Base-by-base conservation (phyloP, 805 yeast genomes). In the Monosporozyma solicola region DNA sequence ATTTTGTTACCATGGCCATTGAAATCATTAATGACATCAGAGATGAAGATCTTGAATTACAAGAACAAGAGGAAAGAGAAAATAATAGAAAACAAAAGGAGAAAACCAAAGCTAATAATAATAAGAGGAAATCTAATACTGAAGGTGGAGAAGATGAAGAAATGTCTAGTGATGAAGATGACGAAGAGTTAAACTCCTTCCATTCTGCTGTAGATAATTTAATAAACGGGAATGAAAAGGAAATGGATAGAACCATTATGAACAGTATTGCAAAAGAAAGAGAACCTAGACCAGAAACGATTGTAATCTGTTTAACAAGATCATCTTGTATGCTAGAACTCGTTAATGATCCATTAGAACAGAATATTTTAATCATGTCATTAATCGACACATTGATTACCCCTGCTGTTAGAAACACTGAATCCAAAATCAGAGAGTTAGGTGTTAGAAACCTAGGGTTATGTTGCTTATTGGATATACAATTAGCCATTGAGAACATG, bases 11-110 rank as follows among this genome's bases (percentile, higher is more conserved):
- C 39, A 84, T 89, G 81, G 77, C 86, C 20, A 80, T 85, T n/a
- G 97, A 92, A 73, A 80, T 89, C 16, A 82, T 90, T 41, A 82
- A 88, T 44, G 97, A 91, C 72, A 75, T 91, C 49, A 79, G 88
- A 64, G 97, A 90, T 66, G 76, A 82, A 8, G 78, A 75, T 32
- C 65, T 71, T 44, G 78, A 72, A 48, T 68, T 61, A 35, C 76
- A 72, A 50, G 73, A 66, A 53, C 53, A 55, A 41, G 64, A 54
- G 51, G 65, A 63, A 51, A 58, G 56, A 41, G 47, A 41, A 52
- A 49, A 50, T 49, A 49, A 54, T 51, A 35, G 49, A n/a, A 59
- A 59, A 1, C 56, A 51, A 25, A 58, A 57, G 25, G 24, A 48
- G 15, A 31, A 13, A 7, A 59, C 56, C 9, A 57, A 58, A 13